Evolutionary conservation across 306 rosid genomes (phyloP), one percentile per base, ranked within the genome.

Genomic region (Corylus avellana): DNA sequence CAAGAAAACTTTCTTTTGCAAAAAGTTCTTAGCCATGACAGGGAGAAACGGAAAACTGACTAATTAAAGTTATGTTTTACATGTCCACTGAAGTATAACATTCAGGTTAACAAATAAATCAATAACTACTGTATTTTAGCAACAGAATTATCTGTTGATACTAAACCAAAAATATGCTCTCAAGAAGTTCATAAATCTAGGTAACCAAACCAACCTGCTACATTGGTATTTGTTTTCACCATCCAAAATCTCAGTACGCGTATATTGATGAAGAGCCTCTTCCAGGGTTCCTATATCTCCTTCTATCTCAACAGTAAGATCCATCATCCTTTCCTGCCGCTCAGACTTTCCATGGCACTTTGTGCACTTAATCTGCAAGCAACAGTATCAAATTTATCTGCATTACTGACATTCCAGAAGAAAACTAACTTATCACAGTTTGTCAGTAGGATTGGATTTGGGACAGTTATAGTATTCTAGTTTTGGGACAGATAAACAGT

Each of bases 311-410:
- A 94, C 97, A 18, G 97, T 87, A 44, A 94, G 88, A 86, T 94
- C 98, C 98, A 94, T 93, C 91, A 95, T 95, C 81, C 93, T 89
- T 87, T 95, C 99, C 50, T 89, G 98, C 81, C 91, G 89, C 90
- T 93, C 98, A 50, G 99, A 95, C 90, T 91, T 95, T 73, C 91
- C 92, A 61, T 88, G 87, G 88, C 99, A 95, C 87, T 86, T 95
- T 77, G 89, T 84, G 86, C 98, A 95, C 82, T 93, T 90, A 80
- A 95, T 95, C 98, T 95, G 93, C 74, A 68, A 75, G 85, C 56
- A 63, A 71, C 51, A 75, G 57, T n/a, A 83, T 78, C 25, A 70
- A 78, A 74, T 51, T 66, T 37, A 75, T 75, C 79, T 16, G 58
- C 54, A 62, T 69, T 59, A 76, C 58, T 79, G 77, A 67, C 70